Evolutionary conservation across 768 basidiomycete genomes (phyloP), one percentile per base, ranked within the genome.

Genomic region (Phanerochaete sordida): DNA sequence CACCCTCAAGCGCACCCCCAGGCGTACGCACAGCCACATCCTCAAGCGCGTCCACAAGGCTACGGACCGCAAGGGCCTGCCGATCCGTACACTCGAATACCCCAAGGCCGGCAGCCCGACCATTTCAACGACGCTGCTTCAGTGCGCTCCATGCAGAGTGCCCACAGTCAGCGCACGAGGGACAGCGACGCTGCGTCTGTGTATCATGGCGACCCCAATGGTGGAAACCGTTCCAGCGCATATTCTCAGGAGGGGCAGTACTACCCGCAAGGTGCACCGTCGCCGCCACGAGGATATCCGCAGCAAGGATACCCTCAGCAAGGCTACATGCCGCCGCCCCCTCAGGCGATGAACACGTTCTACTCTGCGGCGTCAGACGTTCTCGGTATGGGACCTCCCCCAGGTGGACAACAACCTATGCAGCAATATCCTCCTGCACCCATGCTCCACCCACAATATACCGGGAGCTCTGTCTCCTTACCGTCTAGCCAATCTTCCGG

Each of bases 331-430:
- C 47, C 58, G 64, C 57, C 56, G 11, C 50, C 56, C 21, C 33
- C 57, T 31, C 49, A 26, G 7, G 39, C 28, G 7, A 33, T 39
- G 31, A 79, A 81, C 56, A 76, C 80, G 37, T 72, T 91, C 13
- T 88, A 90, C 70, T 81, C 82, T 11, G 91, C 90, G 15, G 91
- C 91, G 9, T 90, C 91, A 9, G 84, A 88, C 70, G 87, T 92
- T 9, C 79, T 93, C 16, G 91, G 91, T 16, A 86, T 90, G 83
- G 85, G 81, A 0, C 88, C 84, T 21, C 87, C 87, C 47, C 82
- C 81, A 15, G 75, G 74, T 23, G 67, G 56, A 13, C 60, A 62
- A 15, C 44, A 13, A 13, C 43, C 68, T 48, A 69, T 54, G 31
- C 53, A 27, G 58, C 66, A 52, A 7, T 43, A 64, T 54, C 62